Evolutionary conservation across 1,284 basidiomycete genomes (phyloP).

Genomic region (Filobasidium uniguttulatum): DNA sequence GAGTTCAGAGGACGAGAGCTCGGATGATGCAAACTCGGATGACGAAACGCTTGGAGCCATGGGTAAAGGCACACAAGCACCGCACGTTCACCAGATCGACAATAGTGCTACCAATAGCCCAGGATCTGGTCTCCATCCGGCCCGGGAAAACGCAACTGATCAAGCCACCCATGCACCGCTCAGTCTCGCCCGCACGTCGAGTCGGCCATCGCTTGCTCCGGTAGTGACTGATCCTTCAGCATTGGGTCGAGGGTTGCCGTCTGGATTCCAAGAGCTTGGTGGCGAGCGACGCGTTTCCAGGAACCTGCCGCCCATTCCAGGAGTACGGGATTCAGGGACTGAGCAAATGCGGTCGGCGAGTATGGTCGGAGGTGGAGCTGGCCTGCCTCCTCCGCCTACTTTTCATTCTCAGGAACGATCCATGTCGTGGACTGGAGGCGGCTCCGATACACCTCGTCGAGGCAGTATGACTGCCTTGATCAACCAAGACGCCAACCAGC

Average conservation of each 20-base stretch:
- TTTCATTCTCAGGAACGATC: background rate
- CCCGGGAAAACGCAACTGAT: too few relatives aligned
- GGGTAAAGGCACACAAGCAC: too few relatives aligned
- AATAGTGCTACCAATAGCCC: too few relatives aligned
- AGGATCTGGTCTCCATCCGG: too few relatives aligned
- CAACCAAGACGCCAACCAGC: background rate
- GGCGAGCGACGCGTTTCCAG: conserved; percentile 16
- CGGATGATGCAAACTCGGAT: conserved; percentile 49
- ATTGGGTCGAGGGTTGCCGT: conserved; percentile 1
- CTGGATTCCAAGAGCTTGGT: background rate
- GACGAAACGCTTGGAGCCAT: conserved; percentile 63
- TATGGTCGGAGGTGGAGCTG: background rate
- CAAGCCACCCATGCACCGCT: too few relatives aligned
- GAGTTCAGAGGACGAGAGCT: conserved; percentile 42
- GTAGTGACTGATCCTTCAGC: background rate
- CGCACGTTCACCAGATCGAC: too few relatives aligned
- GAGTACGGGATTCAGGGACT: background rate
- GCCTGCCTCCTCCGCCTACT: background rate
- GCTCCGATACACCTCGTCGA: background rate
- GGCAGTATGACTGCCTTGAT: background rate
- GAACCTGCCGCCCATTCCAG: conserved; percentile 23
- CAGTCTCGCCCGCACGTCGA: too few relatives aligned
- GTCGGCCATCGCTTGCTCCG: too few relatives aligned
- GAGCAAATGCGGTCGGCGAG: conserved; percentile 4
- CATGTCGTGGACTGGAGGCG: background rate